Percentiles rank a stretch among this genome's conserved stretches.
Evolutionary conservation across 2,329 filamentous ascomycete genomes (phyloP).

Genomic region (Whalleya microplaca): DNA sequence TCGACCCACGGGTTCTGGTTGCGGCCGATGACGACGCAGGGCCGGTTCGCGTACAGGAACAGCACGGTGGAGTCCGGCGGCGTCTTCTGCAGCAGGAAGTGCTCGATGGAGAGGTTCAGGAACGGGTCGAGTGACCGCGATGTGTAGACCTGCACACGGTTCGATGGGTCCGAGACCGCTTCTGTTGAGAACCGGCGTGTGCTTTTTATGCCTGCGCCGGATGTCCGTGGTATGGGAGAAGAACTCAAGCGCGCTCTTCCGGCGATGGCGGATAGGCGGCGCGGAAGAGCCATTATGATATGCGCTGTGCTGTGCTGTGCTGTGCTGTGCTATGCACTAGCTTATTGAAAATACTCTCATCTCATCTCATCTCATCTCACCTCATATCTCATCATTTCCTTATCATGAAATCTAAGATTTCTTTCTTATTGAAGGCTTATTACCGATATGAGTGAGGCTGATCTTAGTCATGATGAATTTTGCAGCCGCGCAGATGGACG

Average conservation of each 20-base stretch:
- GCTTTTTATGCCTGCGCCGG: neutral
- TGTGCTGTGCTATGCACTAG: neutral
- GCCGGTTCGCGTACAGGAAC: conserved; percentile 85
- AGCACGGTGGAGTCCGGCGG: conserved; percentile 75
- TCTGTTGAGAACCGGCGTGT: conserved; percentile 40
- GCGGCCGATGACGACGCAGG: conserved; percentile 87
- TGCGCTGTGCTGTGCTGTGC: neutral
- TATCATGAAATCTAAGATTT: neutral
- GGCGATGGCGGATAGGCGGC: conserved; percentile 14
- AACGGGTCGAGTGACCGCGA: conserved; percentile 75
- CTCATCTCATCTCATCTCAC: conserved; percentile 2
- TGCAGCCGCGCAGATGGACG: conserved; percentile 2
- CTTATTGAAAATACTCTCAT: neutral
- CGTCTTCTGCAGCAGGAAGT: conserved; percentile 79
- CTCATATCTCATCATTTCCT: neutral
- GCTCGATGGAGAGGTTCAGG: conserved; percentile 92
- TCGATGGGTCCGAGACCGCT: conserved; percentile 46
- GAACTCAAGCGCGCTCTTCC: neutral
- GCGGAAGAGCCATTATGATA: conserved; percentile 15
- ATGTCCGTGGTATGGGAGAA: neutral
- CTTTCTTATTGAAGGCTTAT: neutral
- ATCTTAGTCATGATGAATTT: conserved; percentile 1
- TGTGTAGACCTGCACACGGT: conserved; percentile 68
- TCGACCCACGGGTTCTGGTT: conserved; percentile 99
- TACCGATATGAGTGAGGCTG: conserved; percentile 12